Percentiles rank a stretch among this genome's conserved stretches.
Evolutionary conservation across 1,139 yeast genomes (phyloP).

Genomic region (Zhuliangozyma parablackwelliae): DNA sequence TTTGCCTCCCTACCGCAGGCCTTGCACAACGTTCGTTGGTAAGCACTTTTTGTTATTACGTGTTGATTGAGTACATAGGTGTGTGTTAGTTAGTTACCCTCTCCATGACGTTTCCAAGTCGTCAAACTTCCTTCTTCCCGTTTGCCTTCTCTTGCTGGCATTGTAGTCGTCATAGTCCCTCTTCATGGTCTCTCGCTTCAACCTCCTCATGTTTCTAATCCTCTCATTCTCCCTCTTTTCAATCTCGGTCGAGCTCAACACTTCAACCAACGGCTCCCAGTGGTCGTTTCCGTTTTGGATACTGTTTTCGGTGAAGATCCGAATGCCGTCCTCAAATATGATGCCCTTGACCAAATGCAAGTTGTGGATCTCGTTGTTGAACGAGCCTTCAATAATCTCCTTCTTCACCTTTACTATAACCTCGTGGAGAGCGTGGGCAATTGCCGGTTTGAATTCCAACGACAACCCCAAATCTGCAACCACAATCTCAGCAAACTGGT

Average conservation of each 20-base stretch:
- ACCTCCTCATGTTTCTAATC: slow-evolving; percentile 84
- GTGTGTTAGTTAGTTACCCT: background rate
- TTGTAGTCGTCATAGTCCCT: slow-evolving; percentile 42
- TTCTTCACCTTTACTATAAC: slow-evolving; percentile 69
- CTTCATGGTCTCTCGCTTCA: slow-evolving; percentile 84
- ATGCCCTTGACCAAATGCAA: slow-evolving; percentile 43
- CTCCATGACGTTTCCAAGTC: slow-evolving; percentile 45
- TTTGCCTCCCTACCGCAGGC: no score
- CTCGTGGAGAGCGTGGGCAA: slow-evolving; percentile 85
- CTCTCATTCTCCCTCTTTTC: slow-evolving; percentile 94
- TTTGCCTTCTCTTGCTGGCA: slow-evolving; percentile 39
- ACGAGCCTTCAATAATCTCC: slow-evolving; percentile 79
- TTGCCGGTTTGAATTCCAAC: slow-evolving; percentile 86
- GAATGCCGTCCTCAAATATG: slow-evolving; percentile 40
- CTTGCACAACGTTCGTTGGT: no score
- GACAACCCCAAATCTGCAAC: slow-evolving; percentile 82
- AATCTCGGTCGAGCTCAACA: slow-evolving; percentile 85
- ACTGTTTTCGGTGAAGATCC: slow-evolving; percentile 44
- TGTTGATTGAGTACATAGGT: no score
- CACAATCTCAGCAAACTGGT: slow-evolving; percentile 73
- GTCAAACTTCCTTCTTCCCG: slow-evolving; percentile 49
- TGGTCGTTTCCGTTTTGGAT: slow-evolving; percentile 52
- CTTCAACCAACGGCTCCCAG: slow-evolving; percentile 89
- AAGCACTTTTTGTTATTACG: no score
- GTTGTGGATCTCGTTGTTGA: slow-evolving; percentile 43